Base-by-base conservation (phyloP, 1,284 basidiomycete genomes). In the Porogramme epimiltina region DNA sequence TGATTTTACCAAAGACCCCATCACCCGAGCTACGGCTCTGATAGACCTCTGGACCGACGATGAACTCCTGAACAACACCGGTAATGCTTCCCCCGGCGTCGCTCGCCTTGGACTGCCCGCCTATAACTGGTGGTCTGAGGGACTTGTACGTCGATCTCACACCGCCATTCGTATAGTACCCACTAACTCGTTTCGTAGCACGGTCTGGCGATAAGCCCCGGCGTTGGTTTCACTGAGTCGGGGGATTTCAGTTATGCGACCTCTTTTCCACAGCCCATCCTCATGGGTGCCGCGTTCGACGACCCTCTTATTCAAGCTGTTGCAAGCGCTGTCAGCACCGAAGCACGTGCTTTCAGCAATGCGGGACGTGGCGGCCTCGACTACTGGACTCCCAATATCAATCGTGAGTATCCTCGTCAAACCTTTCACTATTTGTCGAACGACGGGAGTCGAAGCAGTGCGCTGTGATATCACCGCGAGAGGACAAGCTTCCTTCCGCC, bases 331-430 rank as follows among this genome's bases (percentile, higher is more conserved):
- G 73, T 82, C 58, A 78, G 80, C 52, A 82, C 75, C 0, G 80
- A 84, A 60, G 79, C 75, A 5, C 74, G 81, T 16, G 80, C 80
- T 0, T 82, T 82, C 69, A 79, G 77, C 63, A 82, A 84, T 47
- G 69, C 61, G 26, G 74, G 74, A 22, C 71, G 69, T 16, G 73
- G 78, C 11, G 80, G 80, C 0, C 66, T 82, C 31, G 78, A 81
- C 62, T 82, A 73, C 61, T 84, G 75, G 63, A 81, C 80, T 0
- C 81, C 81, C 2, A 82, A 82, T 50, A 82, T 82, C 60, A 83
- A 82, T 57, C 79, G 54, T 59, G 20, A 23, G 58, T 43, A 16
- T 22, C 36, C 34, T 33, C 31, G 31, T 19, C 4, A 11, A 16
- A n/a, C 10, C 5, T 33, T 18, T 47, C 3, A 4, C 22, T 16